A percentile compares a stretch with the other conserved stretches of the same genome.
Conservation (phyloP, 23 red algal species). For the Gracilariopsis chorda region DNA sequence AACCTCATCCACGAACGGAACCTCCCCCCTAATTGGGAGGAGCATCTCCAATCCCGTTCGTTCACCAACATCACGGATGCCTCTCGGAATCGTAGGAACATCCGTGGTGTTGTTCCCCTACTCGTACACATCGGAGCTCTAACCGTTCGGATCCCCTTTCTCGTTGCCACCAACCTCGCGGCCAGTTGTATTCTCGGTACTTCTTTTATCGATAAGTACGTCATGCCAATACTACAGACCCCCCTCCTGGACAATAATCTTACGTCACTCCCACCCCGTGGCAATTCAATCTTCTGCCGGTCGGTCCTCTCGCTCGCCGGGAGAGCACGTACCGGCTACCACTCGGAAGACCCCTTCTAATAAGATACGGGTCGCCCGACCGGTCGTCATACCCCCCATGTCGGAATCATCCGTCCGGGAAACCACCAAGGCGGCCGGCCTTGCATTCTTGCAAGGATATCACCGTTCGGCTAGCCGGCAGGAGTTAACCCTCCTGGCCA, state of each 20-base stretch:
- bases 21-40: neutral
- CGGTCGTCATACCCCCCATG: neutral
- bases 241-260: neutral
- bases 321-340: neutral
- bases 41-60: neutral
- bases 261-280: neutral
- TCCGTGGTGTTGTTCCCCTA: neutral
- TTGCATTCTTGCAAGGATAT: neutral
- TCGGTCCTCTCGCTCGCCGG: neutral
- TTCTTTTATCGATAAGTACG: neutral
- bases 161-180: neutral
- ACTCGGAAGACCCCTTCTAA: neutral
- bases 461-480: neutral
- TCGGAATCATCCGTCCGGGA: neutral
- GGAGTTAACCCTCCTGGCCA: neutral
- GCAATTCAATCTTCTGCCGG: neutral
- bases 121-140: neutral
- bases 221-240: neutral
- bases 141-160: neutral
- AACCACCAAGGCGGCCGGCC: neutral
- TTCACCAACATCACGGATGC: neutral
- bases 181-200: neutral
- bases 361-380: constrained; percentile 2
- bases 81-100: neutral
- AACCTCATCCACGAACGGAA: neutral